Percentiles rank a stretch among this genome's conserved stretches.
Conservation (phyloP, 179 eudicot genomes). For the Spergularia azorica region DNA sequence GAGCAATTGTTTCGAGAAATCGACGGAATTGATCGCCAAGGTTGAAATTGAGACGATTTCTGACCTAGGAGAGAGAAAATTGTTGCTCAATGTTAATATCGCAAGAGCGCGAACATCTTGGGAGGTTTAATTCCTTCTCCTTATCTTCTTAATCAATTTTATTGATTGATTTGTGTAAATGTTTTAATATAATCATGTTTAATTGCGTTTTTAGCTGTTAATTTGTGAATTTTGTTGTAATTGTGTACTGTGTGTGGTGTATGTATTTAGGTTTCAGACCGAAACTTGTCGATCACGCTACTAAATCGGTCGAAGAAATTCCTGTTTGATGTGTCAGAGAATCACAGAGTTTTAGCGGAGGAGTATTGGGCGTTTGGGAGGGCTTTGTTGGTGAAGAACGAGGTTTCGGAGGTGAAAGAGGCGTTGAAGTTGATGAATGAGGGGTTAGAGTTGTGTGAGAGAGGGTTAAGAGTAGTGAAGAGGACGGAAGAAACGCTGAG, state of each 20-base stretch:
- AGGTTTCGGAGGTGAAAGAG: slow-evolving; percentile 43
- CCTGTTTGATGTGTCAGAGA: slow-evolving; percentile 55
- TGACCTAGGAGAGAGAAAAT: slow-evolving; percentile 67
- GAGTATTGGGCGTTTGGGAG: slow-evolving; percentile 74
- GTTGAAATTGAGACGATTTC: slow-evolving; percentile 43
- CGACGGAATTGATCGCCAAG: slow-evolving; percentile 62
- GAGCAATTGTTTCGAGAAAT: slow-evolving; percentile 75
- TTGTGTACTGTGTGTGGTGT: neutral
- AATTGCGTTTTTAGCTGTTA: neutral
- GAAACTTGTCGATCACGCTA: slow-evolving; percentile 58
- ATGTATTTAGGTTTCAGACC: slow-evolving; percentile 36
- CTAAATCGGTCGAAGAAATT: slow-evolving; percentile 71
- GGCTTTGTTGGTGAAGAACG: slow-evolving; percentile 44
- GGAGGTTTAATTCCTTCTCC: slow-evolving; percentile 42
- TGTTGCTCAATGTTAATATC: slow-evolving; percentile 61
- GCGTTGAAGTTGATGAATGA: slow-evolving; percentile 89
- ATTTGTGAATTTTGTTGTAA: slow-evolving; percentile 1
- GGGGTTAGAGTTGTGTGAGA: slow-evolving; percentile 82
- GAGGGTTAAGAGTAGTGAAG: slow-evolving; percentile 71
- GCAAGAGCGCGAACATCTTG: slow-evolving; percentile 81
- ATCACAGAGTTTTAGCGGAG: slow-evolving; percentile 55
- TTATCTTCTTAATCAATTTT: neutral
- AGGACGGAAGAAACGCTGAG: slow-evolving; percentile 60
- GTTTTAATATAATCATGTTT: neutral
- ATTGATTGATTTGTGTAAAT: neutral